These are phyloP conservation scores for Trifolium dubium DNA, from an alignment of 306 rosid species.

Conservation along the genomic window DNA sequence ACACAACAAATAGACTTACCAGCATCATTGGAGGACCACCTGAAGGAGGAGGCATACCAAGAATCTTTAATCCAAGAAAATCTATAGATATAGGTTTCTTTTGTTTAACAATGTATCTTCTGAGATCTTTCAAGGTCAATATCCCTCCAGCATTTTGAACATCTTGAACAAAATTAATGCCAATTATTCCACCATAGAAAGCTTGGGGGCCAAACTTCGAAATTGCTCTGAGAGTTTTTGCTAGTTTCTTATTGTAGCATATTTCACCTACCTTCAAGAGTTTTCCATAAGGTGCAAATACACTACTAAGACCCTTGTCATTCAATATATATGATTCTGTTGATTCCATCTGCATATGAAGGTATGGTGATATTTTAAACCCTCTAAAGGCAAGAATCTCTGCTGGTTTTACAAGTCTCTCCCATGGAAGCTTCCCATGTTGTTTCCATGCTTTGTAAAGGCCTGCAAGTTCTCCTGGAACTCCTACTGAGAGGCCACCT, in stretches of 20 bases:
- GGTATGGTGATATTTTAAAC: slow-evolving; percentile 70
- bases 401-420: slow-evolving; percentile 71
- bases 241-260: slow-evolving; percentile 62
- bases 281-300: slow-evolving; percentile 71
- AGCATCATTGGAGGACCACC: slow-evolving; percentile 85
- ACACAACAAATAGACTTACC: slow-evolving; percentile 47
- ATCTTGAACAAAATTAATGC: slow-evolving; percentile 66
- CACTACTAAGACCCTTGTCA: slow-evolving; percentile 62
- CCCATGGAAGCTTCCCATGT: slow-evolving; percentile 81
- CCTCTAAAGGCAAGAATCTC: slow-evolving; percentile 71
- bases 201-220: slow-evolving; percentile 56
- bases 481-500: slow-evolving; percentile 72
- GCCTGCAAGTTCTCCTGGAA: slow-evolving; percentile 85
- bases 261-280: slow-evolving; percentile 61
- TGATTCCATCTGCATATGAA: slow-evolving; percentile 57
- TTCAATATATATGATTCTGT: slow-evolving; percentile 55
- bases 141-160: slow-evolving; percentile 73
- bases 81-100: slow-evolving; percentile 53
- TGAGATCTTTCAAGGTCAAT: slow-evolving; percentile 62
- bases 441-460: slow-evolving; percentile 73
- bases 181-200: slow-evolving; percentile 68
- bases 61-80: slow-evolving; percentile 60
- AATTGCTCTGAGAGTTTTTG: slow-evolving; percentile 56
- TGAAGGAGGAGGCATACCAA: slow-evolving; percentile 88
- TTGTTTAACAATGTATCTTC: slow-evolving; percentile 54